Evolutionary conservation across 176 grass and related monocot species (phyloP), one percentile per base, ranked within the genome.

Genomic region (Phoenix dactylifera): DNA sequence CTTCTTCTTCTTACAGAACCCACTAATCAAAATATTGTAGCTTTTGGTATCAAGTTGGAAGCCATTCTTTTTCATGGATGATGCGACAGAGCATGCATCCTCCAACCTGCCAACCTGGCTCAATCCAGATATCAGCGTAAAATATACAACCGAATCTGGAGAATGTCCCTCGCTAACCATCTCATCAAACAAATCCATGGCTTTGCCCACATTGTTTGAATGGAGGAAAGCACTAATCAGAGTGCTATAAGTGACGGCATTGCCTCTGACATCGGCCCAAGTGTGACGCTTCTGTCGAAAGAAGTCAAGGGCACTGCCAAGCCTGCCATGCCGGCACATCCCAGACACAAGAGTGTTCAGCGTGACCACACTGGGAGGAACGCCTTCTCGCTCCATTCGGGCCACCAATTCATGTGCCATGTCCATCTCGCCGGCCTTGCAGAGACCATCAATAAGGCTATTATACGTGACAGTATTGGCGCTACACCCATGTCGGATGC

Each of bases 51-150:
- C 93, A n/a, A 82, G 18, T 65, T 80, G 58, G 71, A 85, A 91
- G 17, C 87, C 87, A 69, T 70, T 72, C 23, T 80, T 72, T 60
- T 74, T 91, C 93, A 91, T 83, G 0, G 25, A 82, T 5, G 50
- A 67, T 0, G 30, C 76, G 16, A 80, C 52, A 16, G 56, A 80
- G 53, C 69, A 83, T 29, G 79, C 87, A 70, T 97, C 81, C 4
- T 78, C 69, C 73, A 97, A 50, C 23, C 44, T 55, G n/a, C 87
- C 78, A 49, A 73, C 66, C 28, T 76, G 87, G 49, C 78, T 66
- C 76, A 91, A 79, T 39, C 87, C 87, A 6, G 79, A 97, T 64
- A 91, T 85, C 65, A 91, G 72, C 48, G 84, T 88, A 62, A 85
- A 83, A 74, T 88, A 91, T 48, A 66, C 68, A 22, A 80, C 19